These are phyloP conservation scores for Magnusiomyces sp. DNA, from an alignment of 1,139 yeast species.

Conservation along the genomic window DNA sequence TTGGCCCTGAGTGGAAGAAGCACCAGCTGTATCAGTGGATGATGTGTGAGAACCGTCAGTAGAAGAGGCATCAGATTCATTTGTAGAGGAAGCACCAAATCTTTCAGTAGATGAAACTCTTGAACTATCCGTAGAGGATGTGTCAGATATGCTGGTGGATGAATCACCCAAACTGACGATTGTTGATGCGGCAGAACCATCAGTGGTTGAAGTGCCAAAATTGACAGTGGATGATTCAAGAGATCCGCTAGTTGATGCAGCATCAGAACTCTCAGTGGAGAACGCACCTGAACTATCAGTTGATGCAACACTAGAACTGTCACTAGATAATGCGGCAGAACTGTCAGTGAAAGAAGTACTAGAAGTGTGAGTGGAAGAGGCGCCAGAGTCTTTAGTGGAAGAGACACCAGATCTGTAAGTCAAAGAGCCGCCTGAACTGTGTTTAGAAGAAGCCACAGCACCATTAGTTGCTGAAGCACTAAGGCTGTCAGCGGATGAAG, in stretches of 20 bases:
- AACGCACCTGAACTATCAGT: not conserved
- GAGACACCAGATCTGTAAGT: not conserved
- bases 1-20: no score
- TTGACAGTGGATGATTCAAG: no score
- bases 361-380: not conserved
- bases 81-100: no score
- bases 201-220: no score
- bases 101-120: no score
- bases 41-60: no score
- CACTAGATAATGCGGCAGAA: not conserved
- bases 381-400: not conserved
- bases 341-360: not conserved
- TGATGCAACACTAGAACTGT: not conserved
- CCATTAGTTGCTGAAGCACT: not conserved
- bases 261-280: not conserved
- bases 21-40: no score
- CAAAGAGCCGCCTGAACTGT: not conserved
- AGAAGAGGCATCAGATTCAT: no score
- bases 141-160: no score
- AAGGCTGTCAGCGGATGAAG: not conserved
- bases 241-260: not conserved
- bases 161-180: no score
- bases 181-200: no score
- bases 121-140: no score
- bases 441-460: not conserved